Evolutionary conservation across 176 grass and related monocot genomes (phyloP), one percentile per base, ranked within the genome.

Genomic region (Aegilops umbellulata): DNA sequence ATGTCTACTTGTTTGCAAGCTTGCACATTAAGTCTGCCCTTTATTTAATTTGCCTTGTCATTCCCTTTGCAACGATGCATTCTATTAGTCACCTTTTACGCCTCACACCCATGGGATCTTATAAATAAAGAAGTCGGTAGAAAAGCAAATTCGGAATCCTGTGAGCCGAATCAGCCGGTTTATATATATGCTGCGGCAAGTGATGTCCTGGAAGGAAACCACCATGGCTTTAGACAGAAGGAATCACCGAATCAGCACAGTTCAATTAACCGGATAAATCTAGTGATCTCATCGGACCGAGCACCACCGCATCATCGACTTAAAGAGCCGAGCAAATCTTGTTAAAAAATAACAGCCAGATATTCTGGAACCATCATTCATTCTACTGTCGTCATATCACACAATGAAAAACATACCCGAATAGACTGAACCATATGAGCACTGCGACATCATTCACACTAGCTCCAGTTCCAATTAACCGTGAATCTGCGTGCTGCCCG

Each of bases 151-250:
- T 1, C 7, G 7, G 73, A 76, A 69, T 89, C 3, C 29, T 46
- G 27, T 62, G n/a, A 69, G 20, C 85, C 51, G 77, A 67, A 69
- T 69, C 70, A 24, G 26, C 77, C 69, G 61, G 11, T 47, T 47
- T 74, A 74, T 36, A 62, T 76, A 42, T 42, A 42, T 42, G 32
- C 60, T 49, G 1, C 30, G 44, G 32, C 6, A 69, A 80, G 60
- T 85, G 82, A 31, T 60, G 57, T 62, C 83, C 83, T 76, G 53
- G 83, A 58, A 60, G 62, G 69, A 85, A 60, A 60, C 7, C 34
- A 76, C 82, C 46, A 68, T 24, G 32, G 61, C 26, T 75, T 69
- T 27, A 76, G 61, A 38, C 77, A 85, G 22, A 84, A 61, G 8
- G 75, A 87, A 80, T 55, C 66, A 4, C 19, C 26, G 75, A 87